These are phyloP conservation scores for Aspergillus niger DNA, from an alignment of 2,329 filamentous ascomycete genomes.

Conservation along the genomic window DNA sequence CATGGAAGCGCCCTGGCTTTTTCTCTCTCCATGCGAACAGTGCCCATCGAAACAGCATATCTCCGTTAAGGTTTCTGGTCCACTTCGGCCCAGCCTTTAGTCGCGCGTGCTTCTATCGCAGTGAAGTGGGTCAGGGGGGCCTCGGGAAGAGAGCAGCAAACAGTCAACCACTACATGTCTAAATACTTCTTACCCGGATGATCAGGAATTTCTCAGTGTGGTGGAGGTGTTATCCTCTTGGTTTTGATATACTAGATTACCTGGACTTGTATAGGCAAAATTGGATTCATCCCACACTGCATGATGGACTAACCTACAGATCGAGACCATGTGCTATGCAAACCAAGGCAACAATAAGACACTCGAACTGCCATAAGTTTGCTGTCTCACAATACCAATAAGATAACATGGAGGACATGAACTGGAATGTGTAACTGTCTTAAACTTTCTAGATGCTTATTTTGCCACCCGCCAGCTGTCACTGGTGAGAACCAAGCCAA, in stretches of 20 bases:
- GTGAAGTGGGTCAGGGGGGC: background rate
- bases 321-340: too few relatives aligned
- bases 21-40: background rate
- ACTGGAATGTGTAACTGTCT: background rate
- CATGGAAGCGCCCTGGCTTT: background rate
- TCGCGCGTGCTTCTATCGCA: background rate
- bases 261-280: background rate
- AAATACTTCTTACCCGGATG: background rate
- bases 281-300: background rate
- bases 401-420: background rate
- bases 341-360: too few relatives aligned
- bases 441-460: background rate
- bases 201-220: too few relatives aligned
- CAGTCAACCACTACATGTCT: background rate
- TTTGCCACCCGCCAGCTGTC: background rate
- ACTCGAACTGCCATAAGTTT: background rate
- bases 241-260: too few relatives aligned
- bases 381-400: background rate
- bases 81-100: background rate
- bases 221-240: too few relatives aligned
- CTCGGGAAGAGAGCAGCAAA: too few relatives aligned
- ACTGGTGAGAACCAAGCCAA: background rate
- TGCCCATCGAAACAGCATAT: background rate
- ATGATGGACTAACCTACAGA: too few relatives aligned
- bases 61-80: slow-evolving; percentile 14